Evolutionary conservation across 305 asterid genomes (phyloP), one percentile per base, ranked within the genome.

Genomic region (Fraxinus floribunda): DNA sequence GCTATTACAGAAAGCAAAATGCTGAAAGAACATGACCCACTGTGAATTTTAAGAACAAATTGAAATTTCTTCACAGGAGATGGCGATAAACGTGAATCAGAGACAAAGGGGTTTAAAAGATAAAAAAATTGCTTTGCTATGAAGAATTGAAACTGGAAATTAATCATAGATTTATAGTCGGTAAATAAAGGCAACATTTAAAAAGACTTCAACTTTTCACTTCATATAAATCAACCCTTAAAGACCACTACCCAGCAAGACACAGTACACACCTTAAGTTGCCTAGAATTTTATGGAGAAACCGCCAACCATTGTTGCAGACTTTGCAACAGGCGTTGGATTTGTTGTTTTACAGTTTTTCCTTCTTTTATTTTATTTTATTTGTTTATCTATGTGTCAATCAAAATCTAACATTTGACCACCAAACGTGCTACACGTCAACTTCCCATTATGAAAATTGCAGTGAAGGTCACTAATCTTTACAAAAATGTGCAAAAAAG

Each of bases 231-330:
- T 71, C 22, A 29, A 70, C 75, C 41, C 41, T 70, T 30, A 70
- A 68, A 13, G 32, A 26, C 7, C 29, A 6, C 39, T 4, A 5
- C 20, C 39, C 30, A 30, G 39, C 22, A 16, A 71, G 76, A 32
- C 9, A 32, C 24, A 11, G 44, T 30, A 32, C 76, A 32, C 30
- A 32, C 41, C 44, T 6, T 7, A 16, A 5, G 24, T 30, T 32
- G 76, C 24, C 41, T 32, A 71, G 41, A 36, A 71, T 16, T 71
- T 16, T 71, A 32, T 71, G 44, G 44, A 71, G 26, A 71, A 71
- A 71, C 41, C 9, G 75, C 20, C 76, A 30, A 76, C 52, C 39
- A 68, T 68, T 60, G 76, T 60, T 57, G 32, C 80, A 36, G 84
- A 66, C 74, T 26, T 66, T 26, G 73, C 74, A 66, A 76, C 16